A percentile compares a stretch with the other conserved stretches of the same genome.
Conservation (phyloP, 2,329 filamentous ascomycete genomes). For the Sclerotinia sclerotiorum region DNA sequence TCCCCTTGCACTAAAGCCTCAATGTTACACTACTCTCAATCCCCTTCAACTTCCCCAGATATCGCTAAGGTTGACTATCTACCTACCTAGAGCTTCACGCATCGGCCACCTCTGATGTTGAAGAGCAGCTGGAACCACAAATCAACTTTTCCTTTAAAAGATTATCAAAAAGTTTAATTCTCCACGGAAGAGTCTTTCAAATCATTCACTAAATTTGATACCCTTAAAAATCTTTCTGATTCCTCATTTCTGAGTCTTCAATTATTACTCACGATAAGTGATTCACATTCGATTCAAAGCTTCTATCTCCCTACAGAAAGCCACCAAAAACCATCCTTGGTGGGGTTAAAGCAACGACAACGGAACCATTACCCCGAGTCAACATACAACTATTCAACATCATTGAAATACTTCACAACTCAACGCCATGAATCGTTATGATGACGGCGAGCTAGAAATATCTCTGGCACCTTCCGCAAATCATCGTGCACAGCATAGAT, state of each 20-base stretch:
- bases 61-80: not conserved
- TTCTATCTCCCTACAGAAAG: constrained; percentile 1
- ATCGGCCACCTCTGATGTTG: constrained; percentile 14
- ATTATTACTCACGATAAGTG: constrained; percentile 5
- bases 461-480: constrained; percentile 66
- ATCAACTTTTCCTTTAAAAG: constrained; percentile 1
- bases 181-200: not conserved
- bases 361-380: constrained; percentile 10
- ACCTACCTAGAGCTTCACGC: constrained; percentile 3
- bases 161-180: not conserved
- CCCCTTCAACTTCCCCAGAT: constrained; percentile 18
- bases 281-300: constrained; percentile 6
- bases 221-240: not conserved
- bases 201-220: not conserved
- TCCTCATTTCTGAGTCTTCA: not conserved
- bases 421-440: constrained; percentile 47
- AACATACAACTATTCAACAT: not conserved
- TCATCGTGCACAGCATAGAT: constrained; percentile 49
- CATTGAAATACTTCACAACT: constrained; percentile 1
- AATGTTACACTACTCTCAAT: not conserved
- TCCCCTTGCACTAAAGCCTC: not conserved
- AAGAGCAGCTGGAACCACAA: constrained; percentile 10
- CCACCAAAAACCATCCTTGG: constrained; percentile 18
- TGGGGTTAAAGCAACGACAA: constrained; percentile 20
- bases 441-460: constrained; percentile 82